These are phyloP conservation scores for Omphalea diandra DNA, from an alignment of 441 rosid species.

Conservation along the genomic window DNA sequence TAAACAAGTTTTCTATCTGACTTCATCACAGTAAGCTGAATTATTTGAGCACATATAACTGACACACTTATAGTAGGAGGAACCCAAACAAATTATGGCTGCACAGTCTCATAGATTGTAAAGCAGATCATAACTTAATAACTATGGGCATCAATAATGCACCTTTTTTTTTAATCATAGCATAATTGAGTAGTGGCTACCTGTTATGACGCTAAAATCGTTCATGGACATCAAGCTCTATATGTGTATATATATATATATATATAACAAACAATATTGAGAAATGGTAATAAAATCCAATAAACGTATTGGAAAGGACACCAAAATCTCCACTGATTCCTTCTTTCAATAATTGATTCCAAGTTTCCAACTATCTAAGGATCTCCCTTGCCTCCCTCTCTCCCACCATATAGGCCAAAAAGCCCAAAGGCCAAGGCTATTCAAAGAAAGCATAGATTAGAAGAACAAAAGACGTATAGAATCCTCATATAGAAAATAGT, in stretches of 20 bases:
- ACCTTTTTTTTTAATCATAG: not conserved
- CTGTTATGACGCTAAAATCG: not conserved
- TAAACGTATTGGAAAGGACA: not conserved
- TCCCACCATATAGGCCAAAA: not conserved
- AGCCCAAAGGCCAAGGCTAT: not conserved
- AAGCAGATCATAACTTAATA: not conserved
- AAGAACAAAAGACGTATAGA: not conserved
- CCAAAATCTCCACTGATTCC: not conserved
- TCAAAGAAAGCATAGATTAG: not conserved
- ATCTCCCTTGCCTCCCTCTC: not conserved
- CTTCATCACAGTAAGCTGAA: not conserved
- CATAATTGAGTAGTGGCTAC: not conserved
- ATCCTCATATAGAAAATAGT: constrained; percentile 8
- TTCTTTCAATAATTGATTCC: not conserved
- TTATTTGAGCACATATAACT: not conserved
- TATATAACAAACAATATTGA: not conserved
- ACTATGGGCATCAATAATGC: not conserved
- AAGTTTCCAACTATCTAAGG: not conserved
- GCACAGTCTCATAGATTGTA: not conserved
- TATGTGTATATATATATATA: no score
- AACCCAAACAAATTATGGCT: not conserved
- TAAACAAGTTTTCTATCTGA: not conserved
- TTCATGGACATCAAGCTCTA: not conserved
- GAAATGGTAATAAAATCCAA: not conserved
- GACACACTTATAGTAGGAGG: not conserved